Percentiles rank a stretch among this genome's conserved stretches.
These are phyloP conservation scores for Phytophthora ohioensis DNA, from an alignment of 352 stramenopile species.

Conservation along the genomic window DNA sequence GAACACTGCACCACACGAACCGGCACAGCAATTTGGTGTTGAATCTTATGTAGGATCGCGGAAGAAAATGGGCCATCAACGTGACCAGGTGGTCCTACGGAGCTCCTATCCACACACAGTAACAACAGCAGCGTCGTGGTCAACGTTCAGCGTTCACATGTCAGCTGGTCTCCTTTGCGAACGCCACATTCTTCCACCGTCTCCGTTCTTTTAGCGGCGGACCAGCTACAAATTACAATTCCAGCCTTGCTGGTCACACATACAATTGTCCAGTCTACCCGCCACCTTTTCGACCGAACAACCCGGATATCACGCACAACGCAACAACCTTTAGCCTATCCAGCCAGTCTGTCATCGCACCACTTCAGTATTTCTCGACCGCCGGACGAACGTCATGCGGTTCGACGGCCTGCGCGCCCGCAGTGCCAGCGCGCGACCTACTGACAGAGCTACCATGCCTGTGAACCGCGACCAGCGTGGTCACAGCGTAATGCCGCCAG, in stretches of 20 bases:
- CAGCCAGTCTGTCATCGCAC: conserved; percentile 17
- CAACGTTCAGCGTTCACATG: background rate
- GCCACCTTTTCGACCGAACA: conserved; percentile 23
- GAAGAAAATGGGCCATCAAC: conserved; percentile 14
- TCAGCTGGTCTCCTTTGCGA: background rate
- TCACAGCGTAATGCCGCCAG: conserved; percentile 32
- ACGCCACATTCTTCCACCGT: background rate
- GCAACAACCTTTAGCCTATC: conserved; percentile 12
- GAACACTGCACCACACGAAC: background rate
- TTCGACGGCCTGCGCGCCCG: conserved; percentile 40
- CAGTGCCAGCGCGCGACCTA: conserved; percentile 30
- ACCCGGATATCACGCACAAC: conserved; percentile 22
- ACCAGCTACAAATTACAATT: conserved; percentile 11
- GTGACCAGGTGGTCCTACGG: conserved; percentile 1
- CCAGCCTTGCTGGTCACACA: conserved; percentile 24
- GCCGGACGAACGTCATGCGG: conserved; percentile 24
- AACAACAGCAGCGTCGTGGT: background rate
- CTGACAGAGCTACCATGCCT: conserved; percentile 3
- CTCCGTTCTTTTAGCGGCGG: conserved; percentile 18
- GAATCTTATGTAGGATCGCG: conserved; percentile 8
- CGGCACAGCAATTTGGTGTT: conserved; percentile 9
- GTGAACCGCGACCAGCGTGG: conserved; percentile 14
- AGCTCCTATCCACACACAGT: conserved; percentile 6
- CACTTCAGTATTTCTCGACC: conserved; percentile 22
- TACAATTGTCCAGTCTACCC: conserved; percentile 22